A percentile compares a stretch with the other conserved stretches of the same genome.
These are phyloP conservation scores for Parathielavia appendiculata DNA, from an alignment of 495 filamentous ascomycete genomes.

Conservation along the genomic window DNA sequence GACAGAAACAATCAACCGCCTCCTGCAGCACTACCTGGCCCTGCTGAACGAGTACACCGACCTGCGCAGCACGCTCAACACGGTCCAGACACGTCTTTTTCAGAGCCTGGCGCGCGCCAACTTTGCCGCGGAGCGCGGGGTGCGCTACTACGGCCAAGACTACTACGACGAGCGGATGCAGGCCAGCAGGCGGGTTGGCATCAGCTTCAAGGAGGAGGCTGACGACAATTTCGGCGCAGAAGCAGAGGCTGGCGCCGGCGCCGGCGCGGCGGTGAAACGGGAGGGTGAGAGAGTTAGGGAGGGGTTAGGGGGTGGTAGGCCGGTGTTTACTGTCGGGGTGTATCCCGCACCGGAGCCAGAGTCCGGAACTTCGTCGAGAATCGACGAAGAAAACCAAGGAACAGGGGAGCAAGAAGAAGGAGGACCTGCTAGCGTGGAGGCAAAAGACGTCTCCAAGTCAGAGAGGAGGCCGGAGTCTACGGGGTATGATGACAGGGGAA, in stretches of 20 bases:
- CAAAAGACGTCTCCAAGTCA: no score
- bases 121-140: conserved; percentile 57
- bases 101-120: conserved; percentile 64
- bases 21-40: conserved; percentile 63
- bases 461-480: background rate
- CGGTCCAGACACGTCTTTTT: conserved; percentile 50
- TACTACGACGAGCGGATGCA: conserved; percentile 72
- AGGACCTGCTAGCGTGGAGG: no score
- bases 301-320: background rate
- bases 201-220: conserved; percentile 9
- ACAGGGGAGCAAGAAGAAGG: background rate
- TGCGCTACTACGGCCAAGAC: conserved; percentile 56
- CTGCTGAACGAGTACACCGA: conserved; percentile 66
- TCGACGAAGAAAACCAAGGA: no score
- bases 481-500: background rate
- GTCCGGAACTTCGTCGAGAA: no score
- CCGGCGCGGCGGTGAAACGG: background rate
- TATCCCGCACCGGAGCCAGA: background rate
- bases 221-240: background rate
- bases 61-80: conserved; percentile 50
- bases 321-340: conserved; percentile 4
- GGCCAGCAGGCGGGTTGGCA: conserved; percentile 42
- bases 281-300: background rate
- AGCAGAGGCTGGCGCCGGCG: background rate
- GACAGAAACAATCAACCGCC: conserved; percentile 49